Conservation (phyloP, 495 filamentous ascomycete species). For the Aspergillus indologenus region DNA sequence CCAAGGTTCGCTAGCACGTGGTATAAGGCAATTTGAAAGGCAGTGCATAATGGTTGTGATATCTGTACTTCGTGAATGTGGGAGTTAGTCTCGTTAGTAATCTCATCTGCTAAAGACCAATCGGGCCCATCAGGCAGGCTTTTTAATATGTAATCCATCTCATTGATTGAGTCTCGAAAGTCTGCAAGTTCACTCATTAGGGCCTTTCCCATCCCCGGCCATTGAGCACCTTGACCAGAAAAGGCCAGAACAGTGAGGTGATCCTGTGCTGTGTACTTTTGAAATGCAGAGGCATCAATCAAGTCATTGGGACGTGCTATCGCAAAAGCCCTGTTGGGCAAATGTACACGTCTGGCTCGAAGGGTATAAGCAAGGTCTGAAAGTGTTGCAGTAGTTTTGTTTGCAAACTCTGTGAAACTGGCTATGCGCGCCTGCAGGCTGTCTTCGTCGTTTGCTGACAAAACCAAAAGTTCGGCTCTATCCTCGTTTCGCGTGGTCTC, state of each 20-base stretch:
- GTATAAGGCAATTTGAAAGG: constrained; percentile 21
- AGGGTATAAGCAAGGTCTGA: constrained; percentile 12
- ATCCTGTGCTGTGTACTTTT: constrained; percentile 1
- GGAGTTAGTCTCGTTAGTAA: neutral
- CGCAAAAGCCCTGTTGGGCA: constrained; percentile 3
- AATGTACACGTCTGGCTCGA: constrained; percentile 3
- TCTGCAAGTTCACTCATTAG: constrained; percentile 5
- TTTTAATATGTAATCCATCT: constrained; percentile 13
- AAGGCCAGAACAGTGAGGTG: constrained; percentile 16
- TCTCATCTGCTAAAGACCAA: constrained; percentile 15
- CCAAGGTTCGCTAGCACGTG: constrained; percentile 12
- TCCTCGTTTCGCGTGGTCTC: no score
- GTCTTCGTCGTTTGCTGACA: no score
- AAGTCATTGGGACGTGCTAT: neutral
- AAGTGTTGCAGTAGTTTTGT: neutral
- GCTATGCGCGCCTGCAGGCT: no score
- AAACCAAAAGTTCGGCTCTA: no score
- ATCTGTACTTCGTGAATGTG: constrained; percentile 6
- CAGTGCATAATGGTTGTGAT: constrained; percentile 18
- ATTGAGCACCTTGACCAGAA: constrained; percentile 30
- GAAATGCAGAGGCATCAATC: neutral
- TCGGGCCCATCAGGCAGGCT: constrained; percentile 10
- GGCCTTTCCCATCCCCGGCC: constrained; percentile 24
- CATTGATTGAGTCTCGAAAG: neutral
- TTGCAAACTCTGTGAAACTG: no score